Conservation (phyloP, 306 rosid genomes). For the Malus orientalis region DNA sequence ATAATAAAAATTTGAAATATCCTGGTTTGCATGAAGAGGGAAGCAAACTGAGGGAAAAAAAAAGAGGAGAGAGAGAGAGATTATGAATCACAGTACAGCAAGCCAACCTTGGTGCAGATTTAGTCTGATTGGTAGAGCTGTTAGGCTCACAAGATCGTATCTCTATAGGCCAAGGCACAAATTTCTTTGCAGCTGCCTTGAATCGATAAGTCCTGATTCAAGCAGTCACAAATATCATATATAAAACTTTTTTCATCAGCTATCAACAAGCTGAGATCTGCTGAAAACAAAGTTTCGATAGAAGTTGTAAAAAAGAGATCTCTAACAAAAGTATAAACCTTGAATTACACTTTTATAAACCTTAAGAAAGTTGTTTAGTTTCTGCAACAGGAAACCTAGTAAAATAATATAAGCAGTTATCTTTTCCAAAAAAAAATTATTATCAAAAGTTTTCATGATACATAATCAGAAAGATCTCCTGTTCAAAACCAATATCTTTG, state of each 20-base stretch:
- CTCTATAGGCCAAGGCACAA: conserved; percentile 94
- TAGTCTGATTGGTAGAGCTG: conserved; percentile 65
- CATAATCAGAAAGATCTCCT: not conserved
- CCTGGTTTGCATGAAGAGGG: not conserved
- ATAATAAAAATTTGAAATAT: not conserved
- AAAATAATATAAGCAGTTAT: not conserved
- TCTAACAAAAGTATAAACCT: not conserved
- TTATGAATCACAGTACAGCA: conserved; percentile 9
- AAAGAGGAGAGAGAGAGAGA: not conserved
- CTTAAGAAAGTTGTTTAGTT: not conserved
- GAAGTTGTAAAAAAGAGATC: too few relatives aligned
- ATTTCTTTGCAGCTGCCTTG: conserved; percentile 64
- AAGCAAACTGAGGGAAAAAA: not conserved
- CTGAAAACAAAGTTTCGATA: not conserved
- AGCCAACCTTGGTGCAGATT: conserved; percentile 78
- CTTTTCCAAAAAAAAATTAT: not conserved
- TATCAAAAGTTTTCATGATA: not conserved
- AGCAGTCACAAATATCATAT: conserved; percentile 11
- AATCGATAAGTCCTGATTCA: conserved; percentile 77
- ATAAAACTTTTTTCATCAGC: not conserved
- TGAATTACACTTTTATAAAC: not conserved
- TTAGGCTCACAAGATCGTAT: conserved; percentile 88
- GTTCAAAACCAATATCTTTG: not conserved
- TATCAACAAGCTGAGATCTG: not conserved
- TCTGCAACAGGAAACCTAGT: not conserved